Percentiles rank a stretch among this genome's conserved stretches.
phyloP scores from a whole-genome alignment of 495 filamentous ascomycete species.

The Annulohypoxylon maeteangense region DNA sequence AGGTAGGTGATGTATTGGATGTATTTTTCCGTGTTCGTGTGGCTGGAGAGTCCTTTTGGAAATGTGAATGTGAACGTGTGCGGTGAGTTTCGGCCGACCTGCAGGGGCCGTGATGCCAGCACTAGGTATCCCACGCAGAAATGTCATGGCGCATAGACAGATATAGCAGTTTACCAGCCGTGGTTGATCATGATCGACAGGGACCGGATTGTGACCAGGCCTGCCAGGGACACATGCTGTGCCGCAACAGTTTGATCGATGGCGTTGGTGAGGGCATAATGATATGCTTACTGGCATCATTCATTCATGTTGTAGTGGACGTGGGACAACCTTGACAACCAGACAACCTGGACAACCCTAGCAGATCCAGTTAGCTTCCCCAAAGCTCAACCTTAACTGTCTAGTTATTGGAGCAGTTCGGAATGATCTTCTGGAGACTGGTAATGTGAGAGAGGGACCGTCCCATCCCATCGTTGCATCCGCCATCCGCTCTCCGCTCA shows the following conservation, averaged over 20 bases:
- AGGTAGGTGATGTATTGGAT: not conserved
- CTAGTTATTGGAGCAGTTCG: conserved; percentile 14
- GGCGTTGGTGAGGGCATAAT: conserved; percentile 14
- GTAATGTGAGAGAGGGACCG: conserved; percentile 28
- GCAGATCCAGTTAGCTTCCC: not conserved
- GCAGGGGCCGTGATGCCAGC: conserved; percentile 26
- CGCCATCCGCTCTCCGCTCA: conserved; percentile 34
- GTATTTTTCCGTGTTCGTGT: conserved; percentile 9
- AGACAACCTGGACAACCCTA: not conserved
- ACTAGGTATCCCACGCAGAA: conserved; percentile 17
- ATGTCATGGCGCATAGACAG: conserved; percentile 32
- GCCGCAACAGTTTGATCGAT: conserved; percentile 32
- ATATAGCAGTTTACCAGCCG: conserved; percentile 9
- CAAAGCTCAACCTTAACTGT: not conserved
- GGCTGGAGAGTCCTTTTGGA: conserved; percentile 20
- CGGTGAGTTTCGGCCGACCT: conserved; percentile 27
- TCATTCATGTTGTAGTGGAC: conserved; percentile 5
- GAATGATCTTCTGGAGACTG: conserved; percentile 30
- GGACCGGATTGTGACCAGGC: conserved; percentile 28
- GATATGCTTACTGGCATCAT: conserved; percentile 27
- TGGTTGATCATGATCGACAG: conserved; percentile 42
- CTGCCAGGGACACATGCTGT: conserved; percentile 9
- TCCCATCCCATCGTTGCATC: conserved; percentile 41
- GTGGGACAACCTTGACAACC: not conserved
- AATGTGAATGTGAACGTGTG: conserved; percentile 6